A percentile compares a stretch with the other conserved stretches of the same genome.
Evolutionary conservation across 2,329 filamentous ascomycete species (phyloP).

Genomic region (Penicillium polonicum): DNA sequence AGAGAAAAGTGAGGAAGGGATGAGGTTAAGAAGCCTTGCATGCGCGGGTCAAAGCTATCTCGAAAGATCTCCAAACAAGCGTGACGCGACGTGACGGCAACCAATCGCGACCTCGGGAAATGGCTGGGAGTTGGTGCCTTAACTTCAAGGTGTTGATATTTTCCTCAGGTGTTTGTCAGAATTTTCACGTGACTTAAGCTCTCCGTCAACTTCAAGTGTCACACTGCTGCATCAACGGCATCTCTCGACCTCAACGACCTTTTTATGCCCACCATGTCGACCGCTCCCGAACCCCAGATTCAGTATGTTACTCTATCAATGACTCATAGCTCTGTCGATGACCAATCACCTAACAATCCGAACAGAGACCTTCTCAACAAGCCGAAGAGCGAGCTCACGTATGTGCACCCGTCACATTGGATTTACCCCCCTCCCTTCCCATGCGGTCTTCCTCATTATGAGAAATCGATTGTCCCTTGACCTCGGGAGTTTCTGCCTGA

Average conservation of each 20-base stretch:
- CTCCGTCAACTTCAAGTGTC: slow-evolving; percentile 6
- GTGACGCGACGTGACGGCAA: slow-evolving; percentile 43
- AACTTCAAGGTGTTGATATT: neutral
- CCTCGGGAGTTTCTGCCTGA: slow-evolving; percentile 8
- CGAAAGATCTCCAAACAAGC: slow-evolving; percentile 33
- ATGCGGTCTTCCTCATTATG: slow-evolving; percentile 1
- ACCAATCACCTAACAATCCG: slow-evolving; percentile 22
- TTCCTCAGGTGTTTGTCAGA: neutral
- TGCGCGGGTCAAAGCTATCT: slow-evolving; percentile 32
- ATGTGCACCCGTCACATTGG: slow-evolving; percentile 42
- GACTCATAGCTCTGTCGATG: slow-evolving; percentile 14
- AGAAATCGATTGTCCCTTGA: slow-evolving; percentile 4
- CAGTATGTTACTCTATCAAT: slow-evolving; percentile 54
- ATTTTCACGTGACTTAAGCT: slow-evolving; percentile 20
- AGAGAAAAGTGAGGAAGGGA: slow-evolving; percentile 21
- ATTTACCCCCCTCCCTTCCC: slow-evolving; percentile 2
- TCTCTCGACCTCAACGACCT: slow-evolving; percentile 16
- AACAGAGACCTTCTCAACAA: slow-evolving; percentile 82
- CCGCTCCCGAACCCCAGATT: slow-evolving; percentile 61
- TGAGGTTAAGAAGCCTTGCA: slow-evolving; percentile 31
- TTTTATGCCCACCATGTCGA: slow-evolving; percentile 54
- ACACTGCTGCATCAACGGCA: slow-evolving; percentile 1
- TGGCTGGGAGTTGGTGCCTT: slow-evolving; percentile 1
- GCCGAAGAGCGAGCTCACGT: slow-evolving; percentile 88
- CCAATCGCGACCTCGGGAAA: slow-evolving; percentile 34